A percentile compares a stretch with the other conserved stretches of the same genome.
phyloP scores from a whole-genome alignment of 495 filamentous ascomycete species.

The Podospora pseudocomata region DNA sequence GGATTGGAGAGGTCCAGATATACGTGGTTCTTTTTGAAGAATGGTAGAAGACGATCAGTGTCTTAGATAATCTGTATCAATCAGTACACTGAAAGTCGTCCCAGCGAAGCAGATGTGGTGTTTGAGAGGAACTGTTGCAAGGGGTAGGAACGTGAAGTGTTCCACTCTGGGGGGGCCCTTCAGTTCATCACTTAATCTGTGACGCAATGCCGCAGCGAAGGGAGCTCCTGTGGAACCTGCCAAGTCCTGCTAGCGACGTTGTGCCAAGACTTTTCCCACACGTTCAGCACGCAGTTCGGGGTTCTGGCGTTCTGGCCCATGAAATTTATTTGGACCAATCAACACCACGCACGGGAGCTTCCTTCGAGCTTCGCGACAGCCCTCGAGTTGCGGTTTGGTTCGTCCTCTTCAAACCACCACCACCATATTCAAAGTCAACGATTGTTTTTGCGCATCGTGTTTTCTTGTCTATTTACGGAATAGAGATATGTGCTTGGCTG shows the following conservation, averaged over 20 bases:
- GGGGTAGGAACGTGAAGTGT: background rate
- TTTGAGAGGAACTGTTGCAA: background rate
- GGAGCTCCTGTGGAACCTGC: slow-evolving; percentile 24
- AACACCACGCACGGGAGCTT: slow-evolving; percentile 5
- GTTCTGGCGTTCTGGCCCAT: slow-evolving; percentile 6
- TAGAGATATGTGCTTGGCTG: slow-evolving; percentile 27
- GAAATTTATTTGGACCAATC: slow-evolving; percentile 10
- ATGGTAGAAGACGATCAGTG: background rate
- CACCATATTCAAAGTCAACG: background rate
- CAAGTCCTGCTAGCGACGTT: background rate
- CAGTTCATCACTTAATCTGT: slow-evolving; percentile 13
- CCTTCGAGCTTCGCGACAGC: background rate
- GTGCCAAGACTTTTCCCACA: background rate
- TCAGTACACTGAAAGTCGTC: slow-evolving; percentile 1
- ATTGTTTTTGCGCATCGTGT: background rate
- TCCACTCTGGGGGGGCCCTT: background rate
- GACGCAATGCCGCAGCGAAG: slow-evolving; percentile 29
- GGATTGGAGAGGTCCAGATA: background rate
- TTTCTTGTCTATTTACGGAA: background rate
- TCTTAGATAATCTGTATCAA: background rate
- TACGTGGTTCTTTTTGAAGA: background rate
- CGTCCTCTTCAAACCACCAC: background rate
- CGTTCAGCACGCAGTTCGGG: background rate
- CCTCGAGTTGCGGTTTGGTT: slow-evolving; percentile 3
- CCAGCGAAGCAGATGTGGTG: background rate